A percentile compares a stretch with the other conserved stretches of the same genome.
phyloP scores from a whole-genome alignment of 2,329 filamentous ascomycete genomes.

The Chalaropsis ovoidea region DNA sequence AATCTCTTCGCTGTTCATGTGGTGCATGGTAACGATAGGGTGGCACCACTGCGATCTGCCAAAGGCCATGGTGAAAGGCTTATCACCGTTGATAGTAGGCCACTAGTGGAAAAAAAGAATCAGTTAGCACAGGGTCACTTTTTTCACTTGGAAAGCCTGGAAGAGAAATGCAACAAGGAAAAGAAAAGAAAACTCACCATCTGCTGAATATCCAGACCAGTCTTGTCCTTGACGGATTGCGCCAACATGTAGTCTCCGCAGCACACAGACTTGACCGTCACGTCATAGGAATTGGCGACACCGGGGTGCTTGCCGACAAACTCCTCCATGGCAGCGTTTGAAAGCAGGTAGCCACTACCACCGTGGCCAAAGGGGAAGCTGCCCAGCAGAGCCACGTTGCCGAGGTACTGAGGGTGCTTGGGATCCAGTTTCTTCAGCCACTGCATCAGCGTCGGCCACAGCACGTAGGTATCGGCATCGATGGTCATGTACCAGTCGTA shows the following conservation, averaged over 20 bases:
- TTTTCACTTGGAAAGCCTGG: background rate
- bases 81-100: conserved; percentile 48
- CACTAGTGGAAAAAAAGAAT: conserved; percentile 32
- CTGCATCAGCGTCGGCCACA: conserved; percentile 43
- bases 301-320: conserved; percentile 37
- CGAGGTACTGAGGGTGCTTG: conserved; percentile 40
- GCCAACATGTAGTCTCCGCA: conserved; percentile 46
- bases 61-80: conserved; percentile 42
- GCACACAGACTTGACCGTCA: conserved; percentile 35
- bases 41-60: conserved; percentile 44
- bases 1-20: conserved; percentile 43
- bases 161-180: background rate
- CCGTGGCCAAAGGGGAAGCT: conserved; percentile 44
- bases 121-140: background rate
- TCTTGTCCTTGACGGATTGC: conserved; percentile 37
- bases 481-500: conserved; percentile 52
- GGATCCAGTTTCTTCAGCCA: conserved; percentile 41
- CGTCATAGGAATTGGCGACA: conserved; percentile 41
- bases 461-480: conserved; percentile 49
- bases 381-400: conserved; percentile 39
- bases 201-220: conserved; percentile 36
- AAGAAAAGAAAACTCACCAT: conserved; percentile 34
- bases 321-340: conserved; percentile 42
- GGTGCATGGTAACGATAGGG: conserved; percentile 47
- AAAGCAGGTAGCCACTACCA: conserved; percentile 46